Evolutionary conservation across 306 rosid species (phyloP).

Genomic region (Oxytropis ochrocephala): DNA sequence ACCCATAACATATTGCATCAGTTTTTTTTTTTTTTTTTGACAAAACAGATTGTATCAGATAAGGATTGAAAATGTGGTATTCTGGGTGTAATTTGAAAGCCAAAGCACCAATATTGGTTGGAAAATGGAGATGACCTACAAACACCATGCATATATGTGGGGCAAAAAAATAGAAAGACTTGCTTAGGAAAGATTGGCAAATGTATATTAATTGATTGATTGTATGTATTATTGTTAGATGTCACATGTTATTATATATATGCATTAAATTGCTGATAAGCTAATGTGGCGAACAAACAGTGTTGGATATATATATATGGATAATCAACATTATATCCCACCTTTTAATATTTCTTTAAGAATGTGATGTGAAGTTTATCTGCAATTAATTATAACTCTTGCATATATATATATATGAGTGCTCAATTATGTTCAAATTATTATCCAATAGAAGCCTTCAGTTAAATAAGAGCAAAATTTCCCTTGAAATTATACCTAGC

Average conservation of each 20-base stretch:
- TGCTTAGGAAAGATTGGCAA: neutral
- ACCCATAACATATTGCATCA: too few species aligned
- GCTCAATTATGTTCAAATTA: neutral
- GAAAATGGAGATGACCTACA: constrained; percentile 1
- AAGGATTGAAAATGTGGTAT: neutral
- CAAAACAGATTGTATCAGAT: too few species aligned
- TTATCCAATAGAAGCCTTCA: neutral
- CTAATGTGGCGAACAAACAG: neutral
- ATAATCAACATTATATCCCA: neutral
- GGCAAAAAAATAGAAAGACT: neutral
- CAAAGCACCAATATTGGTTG: neutral
- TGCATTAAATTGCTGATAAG: neutral
- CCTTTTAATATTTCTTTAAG: neutral
- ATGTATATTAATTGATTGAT: too few species aligned
- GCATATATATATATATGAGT: neutral
- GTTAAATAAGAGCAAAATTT: neutral
- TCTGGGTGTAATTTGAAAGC: neutral
- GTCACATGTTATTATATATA: neutral
- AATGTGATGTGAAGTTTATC: constrained; percentile 36
- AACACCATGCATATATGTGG: neutral
- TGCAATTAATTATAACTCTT: neutral
- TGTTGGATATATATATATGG: neutral
- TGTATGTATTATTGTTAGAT: neutral
- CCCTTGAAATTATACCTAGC: neutral
- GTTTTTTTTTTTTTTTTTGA: too few species aligned